Conservation (phyloP, 768 basidiomycete genomes). For the Sporobolomyces pararoseus region DNA sequence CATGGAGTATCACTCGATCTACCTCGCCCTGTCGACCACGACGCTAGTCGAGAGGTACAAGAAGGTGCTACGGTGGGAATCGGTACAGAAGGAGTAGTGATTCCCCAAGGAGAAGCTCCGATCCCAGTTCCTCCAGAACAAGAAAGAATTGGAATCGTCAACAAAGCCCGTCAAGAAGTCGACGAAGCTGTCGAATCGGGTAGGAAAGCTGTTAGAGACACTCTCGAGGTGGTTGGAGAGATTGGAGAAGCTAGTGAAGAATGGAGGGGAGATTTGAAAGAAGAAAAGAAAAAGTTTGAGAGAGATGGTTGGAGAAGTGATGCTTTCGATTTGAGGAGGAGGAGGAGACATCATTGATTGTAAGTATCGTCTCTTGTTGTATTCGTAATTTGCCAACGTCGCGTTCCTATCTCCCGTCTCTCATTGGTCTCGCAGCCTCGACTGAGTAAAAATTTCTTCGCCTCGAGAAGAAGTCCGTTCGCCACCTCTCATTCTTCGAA, state of each 20-base stretch:
- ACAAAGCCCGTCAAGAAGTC: slow-evolving; percentile 18
- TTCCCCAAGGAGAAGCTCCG: slow-evolving; percentile 13
- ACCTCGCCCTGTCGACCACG: background rate
- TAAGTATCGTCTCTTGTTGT: too few relatives aligned
- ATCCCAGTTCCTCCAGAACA: background rate
- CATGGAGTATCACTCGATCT: slow-evolving; percentile 34
- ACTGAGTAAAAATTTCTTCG: too few relatives aligned
- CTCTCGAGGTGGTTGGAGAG: background rate
- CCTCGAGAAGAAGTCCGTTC: too few relatives aligned
- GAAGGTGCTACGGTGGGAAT: slow-evolving; percentile 6
- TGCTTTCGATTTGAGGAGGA: slow-evolving; percentile 20
- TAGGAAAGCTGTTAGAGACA: background rate
- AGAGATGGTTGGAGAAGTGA: slow-evolving; percentile 28
- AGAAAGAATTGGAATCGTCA: slow-evolving; percentile 12
- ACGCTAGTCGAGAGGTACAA: background rate
- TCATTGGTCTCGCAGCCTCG: too few relatives aligned
- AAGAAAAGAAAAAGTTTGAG: background rate
- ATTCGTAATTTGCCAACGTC: too few relatives aligned
- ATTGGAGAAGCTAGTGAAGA: slow-evolving; percentile 22
- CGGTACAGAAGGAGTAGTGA: slow-evolving; percentile 31
- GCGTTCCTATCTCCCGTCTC: too few relatives aligned
- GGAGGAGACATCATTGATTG: too few relatives aligned
- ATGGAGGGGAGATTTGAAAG: background rate
- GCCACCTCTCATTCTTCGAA: too few relatives aligned
- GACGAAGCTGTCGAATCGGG: slow-evolving; percentile 15